phyloP scores from a whole-genome alignment of 306 rosid genomes.

The Gleditsia sinensis region DNA sequence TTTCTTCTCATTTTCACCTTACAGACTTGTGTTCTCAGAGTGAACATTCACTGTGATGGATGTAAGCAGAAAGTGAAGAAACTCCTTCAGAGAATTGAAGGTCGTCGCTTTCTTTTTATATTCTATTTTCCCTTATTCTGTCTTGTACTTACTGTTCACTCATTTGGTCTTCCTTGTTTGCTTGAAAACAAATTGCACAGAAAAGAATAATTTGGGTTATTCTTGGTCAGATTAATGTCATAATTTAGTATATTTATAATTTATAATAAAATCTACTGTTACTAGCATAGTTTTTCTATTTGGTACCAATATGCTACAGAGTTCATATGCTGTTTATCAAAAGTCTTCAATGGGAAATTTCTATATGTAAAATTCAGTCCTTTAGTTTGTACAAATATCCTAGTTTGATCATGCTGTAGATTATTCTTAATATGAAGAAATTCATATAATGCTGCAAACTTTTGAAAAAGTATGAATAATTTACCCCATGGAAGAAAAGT shows the following conservation, averaged over 20 bases:
- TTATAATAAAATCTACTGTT: not conserved
- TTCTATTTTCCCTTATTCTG: not conserved
- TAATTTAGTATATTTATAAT: too few relatives aligned
- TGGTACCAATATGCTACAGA: not conserved
- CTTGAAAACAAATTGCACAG: not conserved
- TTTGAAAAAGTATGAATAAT: not conserved
- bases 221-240: not conserved
- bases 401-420: constrained; percentile 5
- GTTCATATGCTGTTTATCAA: not conserved
- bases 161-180: constrained; percentile 25
- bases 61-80: constrained; percentile 98
- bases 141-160: constrained; percentile 35
- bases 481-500: not conserved
- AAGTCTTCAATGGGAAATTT: not conserved
- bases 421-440: constrained; percentile 14
- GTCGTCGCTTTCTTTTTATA: constrained; percentile 43
- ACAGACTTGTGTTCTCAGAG: constrained; percentile 92
- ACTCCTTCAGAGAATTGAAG: constrained; percentile 95
- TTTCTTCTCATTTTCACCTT: constrained; percentile 31
- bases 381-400: not conserved
- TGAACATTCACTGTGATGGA: constrained; percentile 98
- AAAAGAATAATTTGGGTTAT: not conserved
- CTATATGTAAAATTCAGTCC: not conserved
- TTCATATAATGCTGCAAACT: not conserved
- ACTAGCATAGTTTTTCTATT: not conserved